Percentiles rank a stretch among this genome's conserved stretches.
These are phyloP conservation scores for Pyronema domesticum DNA, from an alignment of 495 filamentous ascomycete genomes.

Conservation along the genomic window DNA sequence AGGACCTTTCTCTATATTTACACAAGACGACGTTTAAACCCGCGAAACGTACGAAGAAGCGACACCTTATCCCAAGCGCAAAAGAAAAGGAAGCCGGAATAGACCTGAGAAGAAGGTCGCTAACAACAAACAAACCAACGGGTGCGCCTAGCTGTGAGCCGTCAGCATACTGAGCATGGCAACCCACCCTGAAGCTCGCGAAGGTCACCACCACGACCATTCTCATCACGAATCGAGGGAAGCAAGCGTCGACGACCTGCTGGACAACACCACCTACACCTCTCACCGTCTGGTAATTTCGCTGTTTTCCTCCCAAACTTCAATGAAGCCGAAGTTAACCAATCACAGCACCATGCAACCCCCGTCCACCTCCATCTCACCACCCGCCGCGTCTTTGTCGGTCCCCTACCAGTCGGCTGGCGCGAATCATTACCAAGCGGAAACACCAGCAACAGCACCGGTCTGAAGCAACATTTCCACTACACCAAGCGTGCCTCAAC, in stretches of 20 bases:
- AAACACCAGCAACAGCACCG: not conserved
- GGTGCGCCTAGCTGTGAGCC: no score
- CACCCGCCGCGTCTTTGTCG: constrained; percentile 22
- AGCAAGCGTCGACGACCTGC: not conserved
- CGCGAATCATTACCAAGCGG: constrained; percentile 11
- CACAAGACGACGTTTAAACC: no score
- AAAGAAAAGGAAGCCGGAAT: no score
- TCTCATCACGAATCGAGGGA: not conserved
- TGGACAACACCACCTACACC: constrained; percentile 20
- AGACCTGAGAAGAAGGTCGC: no score
- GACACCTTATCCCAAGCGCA: no score
- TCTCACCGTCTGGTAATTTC: constrained; percentile 18
- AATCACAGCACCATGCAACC: constrained; percentile 19
- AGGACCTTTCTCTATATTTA: no score
- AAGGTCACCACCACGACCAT: not conserved
- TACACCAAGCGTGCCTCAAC: constrained; percentile 9
- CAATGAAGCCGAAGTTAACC: not conserved
- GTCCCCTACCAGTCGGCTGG: constrained; percentile 22
- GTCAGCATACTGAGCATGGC: no score
- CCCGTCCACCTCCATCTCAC: constrained; percentile 22
- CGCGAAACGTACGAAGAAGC: no score
- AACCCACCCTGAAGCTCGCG: not conserved
- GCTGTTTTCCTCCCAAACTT: not conserved
- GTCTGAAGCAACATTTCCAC: constrained; percentile 22
- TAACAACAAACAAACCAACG: no score